Evolutionary conservation across 805 yeast species (phyloP).

Genomic region (Kodamaea kakaduensis): DNA sequence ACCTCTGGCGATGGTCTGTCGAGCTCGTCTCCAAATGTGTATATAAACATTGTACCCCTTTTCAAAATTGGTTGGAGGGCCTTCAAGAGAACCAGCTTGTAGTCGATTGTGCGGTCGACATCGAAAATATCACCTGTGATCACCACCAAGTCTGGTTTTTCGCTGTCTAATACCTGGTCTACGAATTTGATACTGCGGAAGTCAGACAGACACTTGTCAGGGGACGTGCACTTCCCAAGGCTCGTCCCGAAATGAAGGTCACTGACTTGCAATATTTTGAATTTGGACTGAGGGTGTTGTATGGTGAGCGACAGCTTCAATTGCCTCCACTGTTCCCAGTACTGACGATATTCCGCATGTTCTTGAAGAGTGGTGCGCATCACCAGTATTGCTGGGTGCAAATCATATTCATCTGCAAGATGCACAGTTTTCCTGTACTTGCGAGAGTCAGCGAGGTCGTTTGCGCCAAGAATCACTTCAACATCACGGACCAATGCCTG

Average conservation of each 20-base stretch:
- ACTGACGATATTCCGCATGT: conserved; percentile 1
- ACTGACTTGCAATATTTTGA: conserved; percentile 35
- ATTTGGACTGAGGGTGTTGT: conserved; percentile 15
- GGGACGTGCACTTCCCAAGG: conserved; percentile 19
- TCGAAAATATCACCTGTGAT: conserved; percentile 41
- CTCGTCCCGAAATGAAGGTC: conserved; percentile 38
- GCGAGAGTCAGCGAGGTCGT: conserved; percentile 28
- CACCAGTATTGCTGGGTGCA: conserved; percentile 17
- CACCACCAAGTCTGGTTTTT: conserved; percentile 33
- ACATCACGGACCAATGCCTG: conserved; percentile 20
- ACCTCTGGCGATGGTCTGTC: conserved; percentile 1
- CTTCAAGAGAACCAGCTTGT: conserved; percentile 28
- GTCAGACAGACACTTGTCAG: conserved; percentile 26
- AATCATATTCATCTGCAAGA: conserved; percentile 2
- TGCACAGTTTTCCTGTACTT: conserved; percentile 17
- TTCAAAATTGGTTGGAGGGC: conserved; percentile 31
- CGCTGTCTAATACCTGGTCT: conserved; percentile 20
- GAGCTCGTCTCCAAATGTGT: conserved; percentile 34
- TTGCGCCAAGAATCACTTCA: conserved; percentile 27
- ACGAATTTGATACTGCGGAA: conserved; percentile 29
- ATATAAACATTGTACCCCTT: conserved; percentile 28
- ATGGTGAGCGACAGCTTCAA: conserved; percentile 2
- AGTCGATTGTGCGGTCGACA: conserved; percentile 21
- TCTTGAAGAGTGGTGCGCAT: conserved; percentile 14
- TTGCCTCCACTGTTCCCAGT: conserved; percentile 6